Base-by-base conservation (phyloP, 495 filamentous ascomycete genomes). In the Penicillium goetzii region DNA sequence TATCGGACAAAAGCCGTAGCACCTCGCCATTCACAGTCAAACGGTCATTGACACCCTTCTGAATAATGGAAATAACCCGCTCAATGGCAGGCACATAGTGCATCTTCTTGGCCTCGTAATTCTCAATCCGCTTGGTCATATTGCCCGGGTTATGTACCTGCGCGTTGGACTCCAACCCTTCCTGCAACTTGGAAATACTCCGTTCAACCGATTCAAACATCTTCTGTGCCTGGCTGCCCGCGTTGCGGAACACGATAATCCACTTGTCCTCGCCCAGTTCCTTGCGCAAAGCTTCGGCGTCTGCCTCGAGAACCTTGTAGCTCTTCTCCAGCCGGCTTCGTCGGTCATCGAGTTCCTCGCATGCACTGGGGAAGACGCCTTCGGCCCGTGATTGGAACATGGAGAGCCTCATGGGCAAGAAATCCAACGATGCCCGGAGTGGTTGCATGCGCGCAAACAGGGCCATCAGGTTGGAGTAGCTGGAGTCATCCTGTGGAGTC, bases 11-110 rank as follows among this genome's bases (percentile, higher is more conserved):
- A 30, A 98, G 79, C 17, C 91, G 84, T 30, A 97, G 72, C 61
- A 97, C 93, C 77, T 99, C 95, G 30, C 95, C 93, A 68, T 98
- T 97, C 50, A 98, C 91, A 2, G 94, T 97, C 40, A 96, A 77
- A 15, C 95, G 87, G 66, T 97, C 92, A 68, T 89, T 90, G 63
- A 97, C 88, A 21, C 93, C 95, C 70, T 92, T 94, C 62, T 95
- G 91, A 49, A 97, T 97, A 72, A 98, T 95, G 21, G 86, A 84
- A 45, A 97, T 78, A 14, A 97, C 91, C 50, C 92, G 86, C 71
- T 93, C 92, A 67, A 99, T 96, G 3, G 95, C 92, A n/a, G 92
- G 91, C 8, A 93, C 89, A 71, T 97, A 99, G 73, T 98, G 94
- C 64, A 87, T 86, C 74, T 93, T 96, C 81, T 97, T 99, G 26